phyloP scores from a whole-genome alignment of 306 rosid species.

The peach (Prunus persica) region Prunus_persica_NCBIv2 NC_034016.1:14402501-14403000 shows the following conservation, averaged over 20 bases:
- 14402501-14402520: background rate
- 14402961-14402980: no score
- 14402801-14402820: no score
- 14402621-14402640: slow-evolving; percentile 21
- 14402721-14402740: background rate
- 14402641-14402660: slow-evolving; percentile 22
- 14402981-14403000: no score
- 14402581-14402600: background rate
- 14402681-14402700: slow-evolving; percentile 12
- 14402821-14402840: no score
- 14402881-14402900: no score
- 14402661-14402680: slow-evolving; percentile 19
- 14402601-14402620: slow-evolving; percentile 2
- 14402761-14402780: background rate
- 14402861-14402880: no score
- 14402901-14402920: no score
- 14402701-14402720: background rate
- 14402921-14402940: no score
- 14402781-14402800: no score
- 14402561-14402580: background rate
- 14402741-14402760: background rate
- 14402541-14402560: background rate
- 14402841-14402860: no score
- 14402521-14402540: background rate
- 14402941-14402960: no score